Evolutionary conservation across 2,329 filamentous ascomycete genomes (phyloP).

Genomic region (Aspergillus pseudoviridinutans): DNA sequence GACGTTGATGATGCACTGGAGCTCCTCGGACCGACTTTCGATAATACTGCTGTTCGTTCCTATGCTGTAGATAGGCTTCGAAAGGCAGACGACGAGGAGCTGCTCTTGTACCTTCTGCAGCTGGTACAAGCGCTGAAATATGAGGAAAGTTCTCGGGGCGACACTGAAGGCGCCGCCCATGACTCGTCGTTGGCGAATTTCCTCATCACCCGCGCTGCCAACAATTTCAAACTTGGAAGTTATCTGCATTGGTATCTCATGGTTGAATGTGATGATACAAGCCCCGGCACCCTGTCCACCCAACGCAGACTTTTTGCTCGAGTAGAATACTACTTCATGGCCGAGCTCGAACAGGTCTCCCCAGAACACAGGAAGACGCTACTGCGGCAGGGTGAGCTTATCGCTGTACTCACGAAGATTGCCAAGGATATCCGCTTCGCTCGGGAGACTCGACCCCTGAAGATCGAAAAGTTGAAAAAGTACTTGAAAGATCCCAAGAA

Average conservation of each 20-base stretch:
- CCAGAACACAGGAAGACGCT: constrained; percentile 70
- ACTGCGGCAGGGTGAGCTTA: constrained; percentile 81
- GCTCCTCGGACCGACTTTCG: constrained; percentile 85
- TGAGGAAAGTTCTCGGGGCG: constrained; percentile 66
- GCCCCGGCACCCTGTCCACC: constrained; percentile 67
- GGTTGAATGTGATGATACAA: constrained; percentile 88
- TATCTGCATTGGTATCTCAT: constrained; percentile 98
- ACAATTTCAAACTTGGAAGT: constrained; percentile 87
- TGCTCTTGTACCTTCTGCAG: constrained; percentile 86
- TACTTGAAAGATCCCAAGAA: constrained; percentile 86
- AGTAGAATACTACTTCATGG: constrained; percentile 95
- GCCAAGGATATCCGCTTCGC: constrained; percentile 83
- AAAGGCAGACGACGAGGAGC: constrained; percentile 88
- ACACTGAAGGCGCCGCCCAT: constrained; percentile 58
- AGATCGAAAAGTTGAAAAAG: constrained; percentile 79
- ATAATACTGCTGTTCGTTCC: constrained; percentile 79
- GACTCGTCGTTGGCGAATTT: constrained; percentile 88
- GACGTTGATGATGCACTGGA: constrained; percentile 96
- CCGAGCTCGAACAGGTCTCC: constrained; percentile 72
- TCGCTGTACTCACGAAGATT: constrained; percentile 81
- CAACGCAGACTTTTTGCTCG: constrained; percentile 85
- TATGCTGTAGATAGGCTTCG: constrained; percentile 90
- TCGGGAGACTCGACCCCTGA: constrained; percentile 70
- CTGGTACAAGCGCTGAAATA: constrained; percentile 95
- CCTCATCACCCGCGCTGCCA: constrained; percentile 78